Conservation (phyloP, 371 early-diverging fungal genomes). For the Mucor lusitanicus region DNA sequence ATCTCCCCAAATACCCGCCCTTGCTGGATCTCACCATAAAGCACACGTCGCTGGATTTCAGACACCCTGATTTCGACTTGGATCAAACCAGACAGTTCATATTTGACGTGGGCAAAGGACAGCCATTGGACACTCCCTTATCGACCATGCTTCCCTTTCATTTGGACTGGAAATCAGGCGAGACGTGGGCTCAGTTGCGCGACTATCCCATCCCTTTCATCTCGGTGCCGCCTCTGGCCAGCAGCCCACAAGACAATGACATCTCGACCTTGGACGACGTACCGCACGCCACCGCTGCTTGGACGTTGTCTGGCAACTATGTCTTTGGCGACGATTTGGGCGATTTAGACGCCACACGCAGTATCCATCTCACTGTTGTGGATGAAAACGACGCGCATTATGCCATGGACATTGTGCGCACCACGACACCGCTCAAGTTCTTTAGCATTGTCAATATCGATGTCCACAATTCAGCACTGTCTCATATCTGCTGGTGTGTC, state of each 20-base stretch:
- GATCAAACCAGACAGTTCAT: conserved; percentile 51
- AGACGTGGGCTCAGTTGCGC: conserved; percentile 43
- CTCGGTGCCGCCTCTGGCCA: conserved; percentile 34
- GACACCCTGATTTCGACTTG: conserved; percentile 36
- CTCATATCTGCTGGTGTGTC: conserved; percentile 52
- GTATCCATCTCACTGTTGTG: conserved; percentile 1
- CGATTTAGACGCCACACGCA: conserved; percentile 15
- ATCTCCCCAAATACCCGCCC: conserved; percentile 26
- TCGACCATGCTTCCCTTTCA: conserved; percentile 55
- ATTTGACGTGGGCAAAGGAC: conserved; percentile 52
- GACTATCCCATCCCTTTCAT: conserved; percentile 61
- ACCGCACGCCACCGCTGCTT: conserved; percentile 6
- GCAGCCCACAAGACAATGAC: neutral
- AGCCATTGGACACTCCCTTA: conserved; percentile 47
- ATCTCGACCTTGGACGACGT: neutral
- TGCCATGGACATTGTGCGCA: conserved; percentile 36
- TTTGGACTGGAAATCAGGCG: conserved; percentile 36
- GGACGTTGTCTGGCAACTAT: conserved; percentile 32
- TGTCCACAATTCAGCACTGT: conserved; percentile 25
- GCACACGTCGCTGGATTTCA: conserved; percentile 24
- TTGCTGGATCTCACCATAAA: conserved; percentile 34
- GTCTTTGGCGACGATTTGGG: conserved; percentile 36
- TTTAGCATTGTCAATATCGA: conserved; percentile 48
- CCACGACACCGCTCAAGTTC: conserved; percentile 60
- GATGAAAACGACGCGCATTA: neutral